Conservation (phyloP, 129 eudicot genomes). For the Centella asiatica region DNA sequence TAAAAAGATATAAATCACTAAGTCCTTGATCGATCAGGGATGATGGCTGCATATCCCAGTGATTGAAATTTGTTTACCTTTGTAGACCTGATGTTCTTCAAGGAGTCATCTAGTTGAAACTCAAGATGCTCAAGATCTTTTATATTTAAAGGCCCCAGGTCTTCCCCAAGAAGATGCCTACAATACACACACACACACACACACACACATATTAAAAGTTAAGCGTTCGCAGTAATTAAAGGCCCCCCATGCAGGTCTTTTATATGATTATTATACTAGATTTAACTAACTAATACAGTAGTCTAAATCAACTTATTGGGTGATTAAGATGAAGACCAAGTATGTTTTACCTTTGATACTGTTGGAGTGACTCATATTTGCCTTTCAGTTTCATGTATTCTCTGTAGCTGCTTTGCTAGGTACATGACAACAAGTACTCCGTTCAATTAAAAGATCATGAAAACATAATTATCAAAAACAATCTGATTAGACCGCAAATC, state of each 20-base stretch:
- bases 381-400: slow-evolving; percentile 73
- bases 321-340: neutral
- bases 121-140: slow-evolving; percentile 92
- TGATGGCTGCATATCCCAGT: neutral
- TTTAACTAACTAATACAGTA: neutral
- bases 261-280: too few species aligned
- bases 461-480: neutral
- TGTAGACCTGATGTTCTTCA: slow-evolving; percentile 72
- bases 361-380: slow-evolving; percentile 74
- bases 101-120: slow-evolving; percentile 76
- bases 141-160: slow-evolving; percentile 61
- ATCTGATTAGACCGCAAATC: neutral
- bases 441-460: too few species aligned
- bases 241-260: too few species aligned
- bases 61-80: slow-evolving; percentile 38
- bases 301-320: neutral
- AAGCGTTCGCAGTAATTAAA: neutral
- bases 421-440: slow-evolving; percentile 1
- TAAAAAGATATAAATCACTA: neutral
- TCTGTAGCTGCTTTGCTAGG: slow-evolving; percentile 76
- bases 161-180: slow-evolving; percentile 94
- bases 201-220: neutral
- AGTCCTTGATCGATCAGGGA: too few species aligned
- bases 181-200: neutral
- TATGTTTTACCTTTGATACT: slow-evolving; percentile 57